phyloP scores from a whole-genome alignment of 202 grass and related monocot species.

The Panicum hallii region DNA sequence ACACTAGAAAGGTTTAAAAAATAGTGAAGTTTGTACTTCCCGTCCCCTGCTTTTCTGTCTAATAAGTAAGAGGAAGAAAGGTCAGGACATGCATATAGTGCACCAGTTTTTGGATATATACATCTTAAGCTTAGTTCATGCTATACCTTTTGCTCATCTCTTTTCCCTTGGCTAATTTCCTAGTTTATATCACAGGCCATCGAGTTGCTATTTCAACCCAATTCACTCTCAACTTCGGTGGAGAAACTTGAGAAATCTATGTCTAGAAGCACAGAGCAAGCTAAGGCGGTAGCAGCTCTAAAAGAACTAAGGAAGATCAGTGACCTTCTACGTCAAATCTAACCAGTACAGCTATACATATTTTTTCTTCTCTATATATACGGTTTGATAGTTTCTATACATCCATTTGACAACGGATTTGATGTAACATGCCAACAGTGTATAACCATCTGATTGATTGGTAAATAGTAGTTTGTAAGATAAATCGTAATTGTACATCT shows the following conservation, averaged over 20 bases:
- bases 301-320: constrained; percentile 80
- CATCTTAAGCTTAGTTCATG: neutral
- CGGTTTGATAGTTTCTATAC: neutral
- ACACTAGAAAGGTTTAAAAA: neutral
- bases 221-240: constrained; percentile 29
- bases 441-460: constrained; percentile 16
- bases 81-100: neutral
- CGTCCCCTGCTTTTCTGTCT: neutral
- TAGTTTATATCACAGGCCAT: constrained; percentile 63
- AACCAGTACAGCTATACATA: constrained; percentile 39
- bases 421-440: neutral
- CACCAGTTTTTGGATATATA: neutral
- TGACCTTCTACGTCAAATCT: constrained; percentile 59
- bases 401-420: constrained; percentile 7
- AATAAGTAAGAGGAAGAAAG: neutral
- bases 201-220: constrained; percentile 53
- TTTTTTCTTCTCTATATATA: constrained; percentile 22
- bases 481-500: constrained; percentile 27
- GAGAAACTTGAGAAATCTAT: constrained; percentile 34
- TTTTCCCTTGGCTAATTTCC: constrained; percentile 35
- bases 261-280: constrained; percentile 45
- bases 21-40: neutral
- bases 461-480: constrained; percentile 52
- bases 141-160: neutral
- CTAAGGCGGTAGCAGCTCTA: constrained; percentile 54